A percentile compares a stretch with the other conserved stretches of the same genome.
Evolutionary conservation across 2,329 filamentous ascomycete genomes (phyloP).

Genomic region (Fusarium incarnatum): DNA sequence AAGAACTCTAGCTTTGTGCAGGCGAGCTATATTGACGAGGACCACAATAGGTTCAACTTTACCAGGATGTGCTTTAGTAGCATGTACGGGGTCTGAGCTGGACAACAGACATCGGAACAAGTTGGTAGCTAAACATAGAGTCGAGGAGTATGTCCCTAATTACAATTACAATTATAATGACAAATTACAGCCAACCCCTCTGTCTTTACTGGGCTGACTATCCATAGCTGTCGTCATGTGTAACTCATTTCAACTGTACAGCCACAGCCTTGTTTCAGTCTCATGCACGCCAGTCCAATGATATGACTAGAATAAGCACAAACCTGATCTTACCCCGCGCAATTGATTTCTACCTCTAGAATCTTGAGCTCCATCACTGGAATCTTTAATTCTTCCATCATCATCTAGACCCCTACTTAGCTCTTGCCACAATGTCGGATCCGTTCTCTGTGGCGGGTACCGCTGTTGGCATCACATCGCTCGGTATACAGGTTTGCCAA

Average conservation of each 20-base stretch:
- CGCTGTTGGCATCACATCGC: slow-evolving; percentile 7
- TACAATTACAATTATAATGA: too few relatives aligned
- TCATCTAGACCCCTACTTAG: too few relatives aligned
- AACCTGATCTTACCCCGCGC: background rate
- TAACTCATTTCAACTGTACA: background rate
- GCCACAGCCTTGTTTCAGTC: background rate
- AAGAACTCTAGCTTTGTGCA: slow-evolving; percentile 4
- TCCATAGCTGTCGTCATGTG: background rate
- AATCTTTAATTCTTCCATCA: too few relatives aligned
- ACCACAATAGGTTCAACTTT: background rate
- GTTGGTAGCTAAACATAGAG: too few relatives aligned
- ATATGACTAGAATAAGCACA: background rate
- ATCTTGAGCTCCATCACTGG: too few relatives aligned
- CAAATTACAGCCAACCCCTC: accelerated
- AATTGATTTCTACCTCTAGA: too few relatives aligned
- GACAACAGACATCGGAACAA: too few relatives aligned
- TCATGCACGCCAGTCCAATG: background rate
- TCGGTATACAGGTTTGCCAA: slow-evolving; percentile 16
- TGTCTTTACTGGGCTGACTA: too few relatives aligned
- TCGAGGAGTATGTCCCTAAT: too few relatives aligned
- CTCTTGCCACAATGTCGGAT: background rate
- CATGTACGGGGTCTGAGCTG: background rate
- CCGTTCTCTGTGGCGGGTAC: background rate
- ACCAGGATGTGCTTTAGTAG: slow-evolving; percentile 17
- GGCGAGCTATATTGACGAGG: background rate